These are phyloP conservation scores for Ogataea hybrid DNA, from an alignment of 1,139 yeast genomes.

Conservation along the genomic window DNA sequence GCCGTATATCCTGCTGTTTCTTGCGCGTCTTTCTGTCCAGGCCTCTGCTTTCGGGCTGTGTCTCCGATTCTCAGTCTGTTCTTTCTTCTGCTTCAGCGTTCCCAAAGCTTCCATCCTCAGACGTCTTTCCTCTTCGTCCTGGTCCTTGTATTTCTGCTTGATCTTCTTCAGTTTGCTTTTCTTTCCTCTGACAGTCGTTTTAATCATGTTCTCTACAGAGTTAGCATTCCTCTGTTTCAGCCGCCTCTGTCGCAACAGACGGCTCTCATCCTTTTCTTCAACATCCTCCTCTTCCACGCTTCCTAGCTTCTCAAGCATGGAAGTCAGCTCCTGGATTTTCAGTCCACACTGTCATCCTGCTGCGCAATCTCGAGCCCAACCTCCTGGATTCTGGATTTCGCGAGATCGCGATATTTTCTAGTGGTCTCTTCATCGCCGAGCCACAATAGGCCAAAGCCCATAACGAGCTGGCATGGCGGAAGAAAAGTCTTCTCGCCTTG, in stretches of 20 bases:
- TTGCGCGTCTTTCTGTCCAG: conserved; percentile 31
- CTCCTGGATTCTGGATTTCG: conserved; percentile 43
- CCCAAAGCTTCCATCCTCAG: conserved; percentile 81
- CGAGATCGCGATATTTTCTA: conserved; percentile 38
- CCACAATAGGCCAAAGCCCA: conserved; percentile 89
- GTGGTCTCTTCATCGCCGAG: conserved; percentile 57
- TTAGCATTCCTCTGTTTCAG: not conserved
- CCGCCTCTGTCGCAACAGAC: not conserved
- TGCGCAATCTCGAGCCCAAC: conserved; percentile 45
- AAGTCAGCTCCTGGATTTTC: conserved; percentile 27
- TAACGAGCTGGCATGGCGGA: conserved; percentile 80
- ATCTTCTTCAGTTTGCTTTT: conserved; percentile 82
- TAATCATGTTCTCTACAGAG: conserved; percentile 23
- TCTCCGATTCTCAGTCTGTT: not conserved
- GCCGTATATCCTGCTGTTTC: conserved; percentile 30
- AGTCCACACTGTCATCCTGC: conserved; percentile 26
- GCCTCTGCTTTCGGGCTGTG: conserved; percentile 28
- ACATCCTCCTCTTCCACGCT: conserved; percentile 34
- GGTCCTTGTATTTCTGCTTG: conserved; percentile 79
- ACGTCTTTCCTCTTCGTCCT: conserved; percentile 83
- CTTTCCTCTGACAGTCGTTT: conserved; percentile 68
- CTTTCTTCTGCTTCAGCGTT: conserved; percentile 62
- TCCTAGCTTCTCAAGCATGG: conserved; percentile 32
- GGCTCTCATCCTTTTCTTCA: conserved; percentile 16
- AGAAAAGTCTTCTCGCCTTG: conserved; percentile 56